These are phyloP conservation scores for Tolypocladium guangdongense DNA, from an alignment of 2,329 filamentous ascomycete species.

Conservation along the genomic window DNA sequence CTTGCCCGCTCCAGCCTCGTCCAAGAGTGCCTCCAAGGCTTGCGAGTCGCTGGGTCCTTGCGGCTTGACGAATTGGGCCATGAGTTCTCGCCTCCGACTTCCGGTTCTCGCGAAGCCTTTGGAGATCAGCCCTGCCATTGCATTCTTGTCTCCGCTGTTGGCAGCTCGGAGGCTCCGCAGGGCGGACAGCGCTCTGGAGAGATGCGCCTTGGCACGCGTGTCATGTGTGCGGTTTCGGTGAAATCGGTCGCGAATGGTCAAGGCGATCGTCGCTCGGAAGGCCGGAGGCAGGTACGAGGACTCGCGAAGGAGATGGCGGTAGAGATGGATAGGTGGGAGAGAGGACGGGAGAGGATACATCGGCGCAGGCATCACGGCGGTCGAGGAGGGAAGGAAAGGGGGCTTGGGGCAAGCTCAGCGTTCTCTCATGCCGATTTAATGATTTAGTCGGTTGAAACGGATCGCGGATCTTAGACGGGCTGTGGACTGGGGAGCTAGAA, in stretches of 20 bases:
- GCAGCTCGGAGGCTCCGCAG: slow-evolving; percentile 41
- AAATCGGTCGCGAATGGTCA: slow-evolving; percentile 35
- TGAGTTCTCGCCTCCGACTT: slow-evolving; percentile 36
- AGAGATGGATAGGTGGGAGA: slow-evolving; percentile 28
- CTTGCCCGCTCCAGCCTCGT: slow-evolving; percentile 1
- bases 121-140: slow-evolving; percentile 36
- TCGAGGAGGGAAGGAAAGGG: not conserved
- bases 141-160: slow-evolving; percentile 35
- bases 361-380: slow-evolving; percentile 17
- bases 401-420: not conserved
- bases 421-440: not conserved
- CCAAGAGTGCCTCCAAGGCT: slow-evolving; percentile 25
- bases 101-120: slow-evolving; percentile 43
- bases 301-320: slow-evolving; percentile 50
- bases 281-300: slow-evolving; percentile 46
- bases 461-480: not conserved
- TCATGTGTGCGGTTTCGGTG: slow-evolving; percentile 24
- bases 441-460: too few relatives aligned
- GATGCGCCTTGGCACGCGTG: slow-evolving; percentile 15
- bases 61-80: slow-evolving; percentile 25
- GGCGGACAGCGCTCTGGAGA: slow-evolving; percentile 29
- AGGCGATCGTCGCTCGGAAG: slow-evolving; percentile 32
- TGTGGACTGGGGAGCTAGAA: not conserved
- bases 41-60: slow-evolving; percentile 28
- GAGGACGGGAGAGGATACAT: slow-evolving; percentile 11